phyloP scores from a whole-genome alignment of 768 basidiomycete genomes.

The Lactarius quietus region DNA sequence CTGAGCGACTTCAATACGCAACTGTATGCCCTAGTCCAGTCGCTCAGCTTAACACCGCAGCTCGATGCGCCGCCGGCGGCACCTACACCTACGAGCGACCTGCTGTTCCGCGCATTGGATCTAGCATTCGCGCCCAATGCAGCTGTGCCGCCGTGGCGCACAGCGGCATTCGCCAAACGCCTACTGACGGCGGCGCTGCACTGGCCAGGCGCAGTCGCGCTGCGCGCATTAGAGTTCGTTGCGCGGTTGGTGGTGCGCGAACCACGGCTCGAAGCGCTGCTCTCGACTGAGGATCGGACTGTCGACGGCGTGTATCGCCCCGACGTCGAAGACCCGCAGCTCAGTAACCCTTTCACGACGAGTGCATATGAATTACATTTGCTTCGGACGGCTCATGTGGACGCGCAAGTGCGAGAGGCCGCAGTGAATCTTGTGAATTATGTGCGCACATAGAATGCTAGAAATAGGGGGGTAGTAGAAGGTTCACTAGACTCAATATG shows the following conservation, averaged over 20 bases:
- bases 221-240: constrained; percentile 73
- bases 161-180: constrained; percentile 93
- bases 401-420: constrained; percentile 62
- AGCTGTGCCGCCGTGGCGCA: constrained; percentile 65
- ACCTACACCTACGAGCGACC: constrained; percentile 46
- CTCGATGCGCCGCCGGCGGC: constrained; percentile 43
- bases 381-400: constrained; percentile 57
- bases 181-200: constrained; percentile 75
- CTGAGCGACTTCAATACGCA: constrained; percentile 81
- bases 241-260: constrained; percentile 69
- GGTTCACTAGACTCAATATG: background rate
- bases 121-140: constrained; percentile 77
- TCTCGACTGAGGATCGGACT: constrained; percentile 83
- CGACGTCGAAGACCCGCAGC: constrained; percentile 85
- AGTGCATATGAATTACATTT: constrained; percentile 83
- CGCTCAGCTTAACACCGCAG: constrained; percentile 62
- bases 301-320: constrained; percentile 82
- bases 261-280: constrained; percentile 73
- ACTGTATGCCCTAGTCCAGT: constrained; percentile 78
- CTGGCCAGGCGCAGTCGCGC: constrained; percentile 66
- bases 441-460: constrained; percentile 35
- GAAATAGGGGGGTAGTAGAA: background rate
- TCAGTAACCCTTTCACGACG: constrained; percentile 77
- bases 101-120: constrained; percentile 83
- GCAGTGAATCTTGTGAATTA: constrained; percentile 56